phyloP scores from a whole-genome alignment of 768 basidiomycete genomes.

The Leccinellum rugosiceps region DNA sequence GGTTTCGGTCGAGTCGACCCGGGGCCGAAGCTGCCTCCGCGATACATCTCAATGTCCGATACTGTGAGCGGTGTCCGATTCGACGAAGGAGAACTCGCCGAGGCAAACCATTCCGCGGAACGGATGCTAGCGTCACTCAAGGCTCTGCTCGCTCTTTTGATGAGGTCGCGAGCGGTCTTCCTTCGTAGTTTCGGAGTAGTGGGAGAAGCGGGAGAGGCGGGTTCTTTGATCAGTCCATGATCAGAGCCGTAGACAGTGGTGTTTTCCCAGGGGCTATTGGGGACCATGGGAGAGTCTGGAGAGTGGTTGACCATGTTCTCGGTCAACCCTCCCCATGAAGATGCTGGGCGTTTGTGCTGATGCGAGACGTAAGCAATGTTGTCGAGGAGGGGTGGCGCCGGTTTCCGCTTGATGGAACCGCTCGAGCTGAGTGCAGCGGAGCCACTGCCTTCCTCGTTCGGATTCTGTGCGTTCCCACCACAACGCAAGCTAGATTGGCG shows the following conservation, averaged over 20 bases:
- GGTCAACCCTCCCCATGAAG: constrained; percentile 26
- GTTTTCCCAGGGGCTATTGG: constrained; percentile 9
- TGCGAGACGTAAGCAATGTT: constrained; percentile 10
- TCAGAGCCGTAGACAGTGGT: constrained; percentile 1
- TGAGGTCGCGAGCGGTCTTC: constrained; percentile 11
- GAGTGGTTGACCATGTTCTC: not conserved
- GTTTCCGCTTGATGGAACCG: constrained; percentile 30
- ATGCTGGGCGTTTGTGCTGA: constrained; percentile 3
- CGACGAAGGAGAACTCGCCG: constrained; percentile 16
- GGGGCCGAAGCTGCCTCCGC: constrained; percentile 13
- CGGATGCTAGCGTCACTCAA: constrained; percentile 28
- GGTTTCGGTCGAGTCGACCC: not conserved
- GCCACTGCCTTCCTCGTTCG: constrained; percentile 12
- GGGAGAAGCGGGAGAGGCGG: constrained; percentile 4
- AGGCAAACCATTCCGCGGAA: constrained; percentile 31
- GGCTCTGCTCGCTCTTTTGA: constrained; percentile 20
- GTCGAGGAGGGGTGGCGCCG: constrained; percentile 27
- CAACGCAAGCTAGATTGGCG: constrained; percentile 20
- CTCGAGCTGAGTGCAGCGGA: constrained; percentile 12
- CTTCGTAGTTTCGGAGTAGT: constrained; percentile 14
- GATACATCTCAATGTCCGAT: constrained; percentile 27
- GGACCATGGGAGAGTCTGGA: constrained; percentile 1
- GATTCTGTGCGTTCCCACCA: not conserved
- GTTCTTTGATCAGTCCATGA: not conserved
- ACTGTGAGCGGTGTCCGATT: constrained; percentile 12